Evolutionary conservation across 78 protist genomes (phyloP), one percentile per base, ranked within the genome.

Genomic region (Protostelium mycophagum): DNA sequence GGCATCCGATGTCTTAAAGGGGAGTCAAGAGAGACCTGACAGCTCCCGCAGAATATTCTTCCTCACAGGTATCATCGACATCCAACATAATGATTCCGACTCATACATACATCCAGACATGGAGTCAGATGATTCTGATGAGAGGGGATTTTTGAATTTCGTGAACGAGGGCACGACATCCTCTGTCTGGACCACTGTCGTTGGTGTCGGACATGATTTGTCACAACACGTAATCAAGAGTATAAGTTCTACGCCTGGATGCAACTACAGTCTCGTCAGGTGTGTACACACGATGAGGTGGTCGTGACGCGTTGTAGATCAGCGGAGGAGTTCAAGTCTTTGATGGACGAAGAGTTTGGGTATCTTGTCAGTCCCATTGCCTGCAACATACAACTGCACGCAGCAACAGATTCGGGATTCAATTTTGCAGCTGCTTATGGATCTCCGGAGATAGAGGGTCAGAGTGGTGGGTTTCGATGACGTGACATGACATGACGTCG

Each of bases 211-310:
- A 51, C 5, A 51, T 25, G 73, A 51, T 16, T 16, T 51, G 73
- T 51, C 73, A 16, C 5, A 51, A 16, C 5, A 5, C 16, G 73
- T 51, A 5, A 51, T 51, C 73, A 16, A 51, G 5, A 51, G 73
- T 25, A 16, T 51, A 5, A 51, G 73, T 16, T 5, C 73, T 51
- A 51, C 73, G 31, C 31, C 73, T 16, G 73, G 73, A 5, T 51
- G 73, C 73, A 51, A 51, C 73, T 51, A 51, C 73, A 51, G 73
- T 51, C 73, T 51, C 73, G 73, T 51, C 73, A 51, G 73, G 73
- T 51, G 73, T 25, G n/a, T n/a, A n/a, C n/a, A n/a, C n/a, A n/a
- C n/a, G n/a, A n/a, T n/a, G n/a, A n/a, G n/a, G n/a, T n/a, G n/a
- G n/a, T n/a, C n/a, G n/a, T n/a, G n/a, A n/a, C n/a, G n/a, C n/a